Percentiles rank a stretch among this genome's conserved stretches.
Evolutionary conservation across 805 yeast genomes (phyloP).

Genomic region (Starmera dryadoides): DNA sequence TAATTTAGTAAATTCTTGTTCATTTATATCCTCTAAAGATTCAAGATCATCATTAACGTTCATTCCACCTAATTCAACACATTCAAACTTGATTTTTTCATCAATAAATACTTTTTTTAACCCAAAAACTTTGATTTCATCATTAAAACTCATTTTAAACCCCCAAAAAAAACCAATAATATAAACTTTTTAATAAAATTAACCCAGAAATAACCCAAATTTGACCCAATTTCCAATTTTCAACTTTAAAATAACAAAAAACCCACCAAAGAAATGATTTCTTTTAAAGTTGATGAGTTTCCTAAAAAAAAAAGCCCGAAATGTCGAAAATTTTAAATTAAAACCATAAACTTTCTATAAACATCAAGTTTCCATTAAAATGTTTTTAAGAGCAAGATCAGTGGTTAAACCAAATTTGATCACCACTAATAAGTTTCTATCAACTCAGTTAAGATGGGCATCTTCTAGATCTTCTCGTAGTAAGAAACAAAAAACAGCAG

Average conservation of each 20-base stretch:
- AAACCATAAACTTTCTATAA: too few relatives aligned
- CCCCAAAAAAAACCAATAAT: background rate
- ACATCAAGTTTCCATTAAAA: background rate
- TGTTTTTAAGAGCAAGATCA: background rate
- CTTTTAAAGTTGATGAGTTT: background rate
- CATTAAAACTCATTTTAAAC: background rate
- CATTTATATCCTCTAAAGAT: background rate
- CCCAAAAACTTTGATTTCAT: background rate
- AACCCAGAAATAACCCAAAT: background rate
- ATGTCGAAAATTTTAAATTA: too few relatives aligned
- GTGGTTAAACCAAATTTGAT: background rate
- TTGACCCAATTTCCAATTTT: too few relatives aligned
- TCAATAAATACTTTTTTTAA: background rate
- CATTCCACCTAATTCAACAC: background rate
- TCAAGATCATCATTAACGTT: background rate
- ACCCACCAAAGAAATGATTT: too few relatives aligned
- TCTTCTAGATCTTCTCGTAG: background rate
- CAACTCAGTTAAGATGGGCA: constrained; percentile 3
- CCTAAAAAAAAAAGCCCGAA: background rate
- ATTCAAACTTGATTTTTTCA: background rate
- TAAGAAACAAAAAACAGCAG: constrained; percentile 21
- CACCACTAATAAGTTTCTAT: too few relatives aligned
- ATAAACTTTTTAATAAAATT: too few relatives aligned
- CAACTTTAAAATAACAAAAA: background rate
- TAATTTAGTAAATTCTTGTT: background rate